Evolutionary conservation across 768 basidiomycete genomes (phyloP), one percentile per base, ranked within the genome.

Genomic region (Paxillus ammoniavirescens): DNA sequence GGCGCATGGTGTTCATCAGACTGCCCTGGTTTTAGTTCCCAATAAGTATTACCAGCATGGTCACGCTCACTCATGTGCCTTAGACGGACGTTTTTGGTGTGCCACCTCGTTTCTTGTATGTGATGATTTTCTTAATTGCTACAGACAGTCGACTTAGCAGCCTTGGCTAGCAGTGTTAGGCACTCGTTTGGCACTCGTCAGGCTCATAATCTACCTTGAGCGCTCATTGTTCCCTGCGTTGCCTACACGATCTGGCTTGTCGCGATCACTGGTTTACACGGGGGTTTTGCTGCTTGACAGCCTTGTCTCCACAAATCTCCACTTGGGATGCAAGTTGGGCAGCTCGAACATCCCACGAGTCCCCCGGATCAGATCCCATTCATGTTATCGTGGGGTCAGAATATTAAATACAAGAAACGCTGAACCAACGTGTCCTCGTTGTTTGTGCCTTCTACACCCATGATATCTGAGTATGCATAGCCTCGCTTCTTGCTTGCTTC

Each of bases 11-110:
- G 31, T 37, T 45, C 43, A 26, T 26, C 26, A 26, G 6, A 26
- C 26, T 26, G 26, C 52, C 42, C 36, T 55, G 42, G 23, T 23
- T 48, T 28, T 42, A 26, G 46, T 18, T 13, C 13, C 36, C 46
- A 53, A 41, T 42, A 40, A 13, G 26, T 6, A 26, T 6, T 12
- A 17, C 36, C 4, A n/a, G 37, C 37, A 13, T 37, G 35, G 42
- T 43, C 31, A 50, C 46, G 35, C 17, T 38, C 33, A 8, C 54
- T 21, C n/a, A n/a, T 10, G 54, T 52, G 38, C 54, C 54, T 53
- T 36, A 21, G 37, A 17, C 31, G 45, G 42, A 15, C 15, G 26
- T 5, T 26, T 26, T 26, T 26, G 26, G 26, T 26, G 26, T 26
- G 26, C 26, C 26, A 26, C 26, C 26, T 26, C 21, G 21, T 21